Base-by-base conservation (phyloP, 306 rosid genomes). In the Hippophae rhamnoides region DNA sequence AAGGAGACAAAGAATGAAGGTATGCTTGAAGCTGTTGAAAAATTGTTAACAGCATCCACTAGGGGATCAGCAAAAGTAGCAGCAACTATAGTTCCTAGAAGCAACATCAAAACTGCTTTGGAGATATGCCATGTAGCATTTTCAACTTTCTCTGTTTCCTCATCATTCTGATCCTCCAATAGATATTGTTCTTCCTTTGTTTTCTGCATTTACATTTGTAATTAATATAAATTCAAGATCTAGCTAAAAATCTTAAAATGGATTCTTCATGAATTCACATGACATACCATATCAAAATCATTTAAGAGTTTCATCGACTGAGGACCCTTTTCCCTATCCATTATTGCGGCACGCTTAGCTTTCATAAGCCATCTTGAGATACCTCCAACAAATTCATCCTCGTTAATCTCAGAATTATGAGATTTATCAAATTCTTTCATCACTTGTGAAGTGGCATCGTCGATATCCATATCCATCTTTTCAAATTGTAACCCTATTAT, bases 311-410 rank as follows among this genome's bases (percentile, higher is more conserved):
- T 62, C 61, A 62, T 54, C 7, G 53, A 52, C 7, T 43, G 52
- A 27, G 59, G 46, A 51, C 11, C 14, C 52, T 41, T 57, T 57
- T 58, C 71, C 0, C 66, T 42, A 25, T 52, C 13, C 49, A 42
- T 47, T 43, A 49, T 60, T 27, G 76, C 54, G 12, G 50, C 69
- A 13, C 7, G 74, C 69, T 52, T 66, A 31, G 69, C 74, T 52
- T 52, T 44, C 49, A 51, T 52, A 48, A 79, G 54, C 78, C 84
- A 79, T 58, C 61, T 74, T 41, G 75, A 51, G 25, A 64, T 74
- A 55, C 78, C 80, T 43, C 14, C 48, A 9, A 76, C 62, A 49
- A 80, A 80, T 60, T 79, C 79, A n/a, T 56, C 55, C 62, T 10
- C 44, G 8, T 62, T 58, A 13, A 56, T 56, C 50, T 42, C 41